Evolutionary conservation across 257 asterid genomes (phyloP).

Genomic region (Ehretia macrophylla): DNA sequence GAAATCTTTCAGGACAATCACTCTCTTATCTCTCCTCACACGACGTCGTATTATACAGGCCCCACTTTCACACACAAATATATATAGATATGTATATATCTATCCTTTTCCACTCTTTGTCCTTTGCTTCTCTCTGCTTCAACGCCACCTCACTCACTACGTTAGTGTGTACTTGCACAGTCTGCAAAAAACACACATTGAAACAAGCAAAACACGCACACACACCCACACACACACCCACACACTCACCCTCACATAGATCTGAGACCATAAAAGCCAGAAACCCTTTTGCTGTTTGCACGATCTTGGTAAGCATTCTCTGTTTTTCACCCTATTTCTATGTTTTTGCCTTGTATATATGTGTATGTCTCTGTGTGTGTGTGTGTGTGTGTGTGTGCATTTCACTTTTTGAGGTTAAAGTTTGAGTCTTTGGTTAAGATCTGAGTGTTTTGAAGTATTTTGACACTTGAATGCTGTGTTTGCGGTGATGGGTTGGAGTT

Average conservation of each 20-base stretch:
- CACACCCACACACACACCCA: not conserved
- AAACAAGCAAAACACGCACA: conserved; percentile 9
- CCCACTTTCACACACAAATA: no score
- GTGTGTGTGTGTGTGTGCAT: no score
- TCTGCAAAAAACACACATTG: conserved; percentile 14
- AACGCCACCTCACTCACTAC: conserved; percentile 13
- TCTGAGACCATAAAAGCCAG: conserved; percentile 30
- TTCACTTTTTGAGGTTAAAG: not conserved
- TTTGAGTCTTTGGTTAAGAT: not conserved
- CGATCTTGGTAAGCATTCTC: conserved; percentile 40
- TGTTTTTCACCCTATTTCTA: conserved; percentile 19
- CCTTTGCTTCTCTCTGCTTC: conserved; percentile 14
- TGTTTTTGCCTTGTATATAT: not conserved
- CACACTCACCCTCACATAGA: conserved; percentile 17
- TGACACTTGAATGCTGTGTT: not conserved
- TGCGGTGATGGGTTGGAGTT: no score
- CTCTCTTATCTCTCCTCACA: no score
- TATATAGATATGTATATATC: not conserved
- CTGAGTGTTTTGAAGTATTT: not conserved
- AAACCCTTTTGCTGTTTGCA: conserved; percentile 3
- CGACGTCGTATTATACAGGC: no score
- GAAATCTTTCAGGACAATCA: no score
- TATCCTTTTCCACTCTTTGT: conserved; percentile 11
- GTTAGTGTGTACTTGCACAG: conserved; percentile 1
- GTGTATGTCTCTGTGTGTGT: not conserved